Conservation (phyloP, 169 alveolate genomes). For the Cryptosporidium tyzzeri region DNA sequence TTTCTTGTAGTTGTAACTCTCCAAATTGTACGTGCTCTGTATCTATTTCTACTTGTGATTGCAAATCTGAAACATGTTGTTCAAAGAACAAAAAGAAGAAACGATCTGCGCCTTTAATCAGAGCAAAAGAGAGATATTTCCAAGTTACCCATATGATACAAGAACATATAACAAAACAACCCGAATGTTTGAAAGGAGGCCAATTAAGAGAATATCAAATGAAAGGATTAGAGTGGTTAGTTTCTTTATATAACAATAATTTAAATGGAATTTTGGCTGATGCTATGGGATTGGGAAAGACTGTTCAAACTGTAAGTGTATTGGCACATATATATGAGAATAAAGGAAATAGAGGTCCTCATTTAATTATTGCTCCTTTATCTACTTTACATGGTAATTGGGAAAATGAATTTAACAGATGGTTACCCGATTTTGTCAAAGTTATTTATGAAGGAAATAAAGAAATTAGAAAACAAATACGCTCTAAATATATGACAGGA, state of each 20-base stretch:
- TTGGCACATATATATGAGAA: constrained; percentile 90
- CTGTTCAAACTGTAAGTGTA: constrained; percentile 93
- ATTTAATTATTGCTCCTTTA: constrained; percentile 95
- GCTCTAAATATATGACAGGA: constrained; percentile 78
- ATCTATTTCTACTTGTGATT: constrained; percentile 18
- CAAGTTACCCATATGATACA: constrained; percentile 90
- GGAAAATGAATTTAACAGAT: constrained; percentile 92
- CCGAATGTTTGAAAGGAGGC: constrained; percentile 91
- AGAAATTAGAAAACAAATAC: constrained; percentile 57
- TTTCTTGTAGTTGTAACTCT: constrained; percentile 19
- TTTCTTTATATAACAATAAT: constrained; percentile 94
- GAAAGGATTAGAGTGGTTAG: constrained; percentile 94
- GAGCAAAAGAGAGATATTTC: constrained; percentile 85
- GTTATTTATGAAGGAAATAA: constrained; percentile 87
- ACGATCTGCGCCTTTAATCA: constrained; percentile 66
- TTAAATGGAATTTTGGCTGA: constrained; percentile 96
- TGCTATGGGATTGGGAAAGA: constrained; percentile 96
- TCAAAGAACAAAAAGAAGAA: constrained; percentile 14
- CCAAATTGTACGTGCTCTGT: constrained; percentile 34
- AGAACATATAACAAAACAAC: constrained; percentile 91
- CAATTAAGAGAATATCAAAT: constrained; percentile 90
- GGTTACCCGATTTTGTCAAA: constrained; percentile 94
- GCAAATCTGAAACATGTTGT: constrained; percentile 55
- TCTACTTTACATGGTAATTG: constrained; percentile 95
- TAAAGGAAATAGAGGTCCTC: constrained; percentile 92